phyloP scores from a whole-genome alignment of 345 rosid genomes.

The Clausena lansium region DNA sequence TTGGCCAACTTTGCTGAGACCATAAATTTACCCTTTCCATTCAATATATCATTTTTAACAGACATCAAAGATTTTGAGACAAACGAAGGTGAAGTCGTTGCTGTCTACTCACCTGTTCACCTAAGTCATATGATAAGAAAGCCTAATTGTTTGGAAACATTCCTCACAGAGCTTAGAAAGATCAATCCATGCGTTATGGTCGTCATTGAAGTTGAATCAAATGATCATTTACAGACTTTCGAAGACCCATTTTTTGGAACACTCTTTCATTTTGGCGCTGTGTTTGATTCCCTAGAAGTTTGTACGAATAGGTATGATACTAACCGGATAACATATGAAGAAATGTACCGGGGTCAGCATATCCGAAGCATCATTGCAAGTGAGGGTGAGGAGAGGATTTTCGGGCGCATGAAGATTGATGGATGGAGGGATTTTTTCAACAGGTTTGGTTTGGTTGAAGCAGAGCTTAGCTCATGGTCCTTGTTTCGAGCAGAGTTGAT shows the following conservation, averaged over 20 bases:
- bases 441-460: slow-evolving; percentile 14
- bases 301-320: slow-evolving; percentile 10
- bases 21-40: slow-evolving; percentile 13
- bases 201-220: slow-evolving; percentile 23
- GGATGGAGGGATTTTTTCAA: slow-evolving; percentile 23
- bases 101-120: not conserved
- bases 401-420: slow-evolving; percentile 13
- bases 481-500: slow-evolving; percentile 16
- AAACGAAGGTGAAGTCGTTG: slow-evolving; percentile 3
- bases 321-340: not conserved
- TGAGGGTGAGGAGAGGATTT: slow-evolving; percentile 17
- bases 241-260: slow-evolving; percentile 21
- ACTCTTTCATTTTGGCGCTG: slow-evolving; percentile 24
- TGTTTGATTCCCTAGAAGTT: slow-evolving; percentile 29
- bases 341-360: slow-evolving; percentile 8
- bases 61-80: slow-evolving; percentile 10
- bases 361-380: slow-evolving; percentile 8
- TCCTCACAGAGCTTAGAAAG: slow-evolving; percentile 23
- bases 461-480: slow-evolving; percentile 3
- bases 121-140: not conserved
- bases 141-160: slow-evolving; percentile 17
- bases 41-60: not conserved
- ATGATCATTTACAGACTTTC: slow-evolving; percentile 27
- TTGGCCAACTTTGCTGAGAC: slow-evolving; percentile 10
- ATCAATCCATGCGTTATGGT: slow-evolving; percentile 29